A percentile compares a stretch with the other conserved stretches of the same genome.
phyloP scores from a whole-genome alignment of 1,139 yeast species.

The Protomyces pachydermus region DNA sequence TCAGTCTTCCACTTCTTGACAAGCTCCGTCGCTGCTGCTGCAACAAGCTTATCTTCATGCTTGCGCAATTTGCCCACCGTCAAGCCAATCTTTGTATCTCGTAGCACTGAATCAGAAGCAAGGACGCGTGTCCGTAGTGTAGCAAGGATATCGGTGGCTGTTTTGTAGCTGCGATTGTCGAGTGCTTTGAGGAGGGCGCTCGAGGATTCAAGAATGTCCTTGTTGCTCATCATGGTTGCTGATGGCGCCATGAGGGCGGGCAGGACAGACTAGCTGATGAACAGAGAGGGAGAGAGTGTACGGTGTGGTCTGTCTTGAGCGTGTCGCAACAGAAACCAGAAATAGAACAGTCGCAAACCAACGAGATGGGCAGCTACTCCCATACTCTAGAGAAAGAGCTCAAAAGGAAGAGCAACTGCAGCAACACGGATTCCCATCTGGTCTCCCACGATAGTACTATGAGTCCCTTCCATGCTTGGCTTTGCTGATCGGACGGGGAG shows the following conservation, averaged over 20 bases:
- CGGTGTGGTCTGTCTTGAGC: no score
- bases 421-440: not conserved
- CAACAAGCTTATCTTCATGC: constrained; percentile 61
- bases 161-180: constrained; percentile 37
- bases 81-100: constrained; percentile 94
- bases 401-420: not conserved
- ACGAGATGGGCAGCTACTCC: no score
- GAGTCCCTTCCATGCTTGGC: constrained; percentile 15
- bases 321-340: no score
- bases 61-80: constrained; percentile 84
- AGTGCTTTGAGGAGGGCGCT: constrained; percentile 6
- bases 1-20: constrained; percentile 87
- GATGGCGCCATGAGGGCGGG: not conserved
- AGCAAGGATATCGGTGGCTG: constrained; percentile 61
- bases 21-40: constrained; percentile 69
- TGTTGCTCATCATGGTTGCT: constrained; percentile 7
- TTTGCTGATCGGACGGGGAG: constrained; percentile 19
- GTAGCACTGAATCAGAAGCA: constrained; percentile 75
- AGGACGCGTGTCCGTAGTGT: constrained; percentile 65
- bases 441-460: constrained; percentile 13
- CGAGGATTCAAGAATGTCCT: constrained; percentile 5
- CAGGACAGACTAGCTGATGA: no score
- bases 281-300: no score
- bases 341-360: no score
- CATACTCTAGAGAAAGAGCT: not conserved